These are phyloP conservation scores for Botrytis sinoallii DNA, from an alignment of 2,329 filamentous ascomycete genomes.

Conservation along the genomic window DNA sequence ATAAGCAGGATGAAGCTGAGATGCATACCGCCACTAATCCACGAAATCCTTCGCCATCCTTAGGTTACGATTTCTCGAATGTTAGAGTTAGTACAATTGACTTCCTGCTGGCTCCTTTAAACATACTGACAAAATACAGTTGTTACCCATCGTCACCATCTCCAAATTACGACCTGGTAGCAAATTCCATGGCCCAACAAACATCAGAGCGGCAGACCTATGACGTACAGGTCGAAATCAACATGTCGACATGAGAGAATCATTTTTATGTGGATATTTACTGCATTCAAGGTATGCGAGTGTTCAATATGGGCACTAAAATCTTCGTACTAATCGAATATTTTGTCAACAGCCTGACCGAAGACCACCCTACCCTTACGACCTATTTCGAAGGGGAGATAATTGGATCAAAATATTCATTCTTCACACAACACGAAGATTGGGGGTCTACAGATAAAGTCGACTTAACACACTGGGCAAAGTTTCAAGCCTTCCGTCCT, in stretches of 20 bases:
- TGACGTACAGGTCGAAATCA: slow-evolving; percentile 94
- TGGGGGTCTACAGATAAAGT: slow-evolving; percentile 94
- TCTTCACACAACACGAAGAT: slow-evolving; percentile 80
- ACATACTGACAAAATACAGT: slow-evolving; percentile 23
- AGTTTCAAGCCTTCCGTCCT: slow-evolving; percentile 83
- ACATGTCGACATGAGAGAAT: slow-evolving; percentile 90
- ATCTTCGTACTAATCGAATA: slow-evolving; percentile 20
- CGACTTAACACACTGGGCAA: slow-evolving; percentile 88
- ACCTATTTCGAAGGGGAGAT: slow-evolving; percentile 99
- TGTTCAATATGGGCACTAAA: background rate
- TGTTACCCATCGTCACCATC: slow-evolving; percentile 75
- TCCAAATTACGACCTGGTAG: slow-evolving; percentile 80
- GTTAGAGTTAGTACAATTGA: slow-evolving; percentile 47
- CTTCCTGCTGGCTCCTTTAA: background rate
- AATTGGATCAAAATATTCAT: slow-evolving; percentile 92
- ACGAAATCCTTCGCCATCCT: slow-evolving; percentile 43
- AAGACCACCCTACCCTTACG: slow-evolving; percentile 94
- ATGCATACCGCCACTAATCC: slow-evolving; percentile 33
- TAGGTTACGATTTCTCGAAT: slow-evolving; percentile 54
- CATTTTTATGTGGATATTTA: slow-evolving; percentile 90
- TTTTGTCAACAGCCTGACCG: slow-evolving; percentile 68
- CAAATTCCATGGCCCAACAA: slow-evolving; percentile 81
- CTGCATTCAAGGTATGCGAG: slow-evolving; percentile 80
- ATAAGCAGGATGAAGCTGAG: slow-evolving; percentile 40
- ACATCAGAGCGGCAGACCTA: slow-evolving; percentile 91